Evolutionary conservation across 805 yeast genomes (phyloP), one percentile per base, ranked within the genome.

Genomic region (Metschnikowia kofuensis): DNA sequence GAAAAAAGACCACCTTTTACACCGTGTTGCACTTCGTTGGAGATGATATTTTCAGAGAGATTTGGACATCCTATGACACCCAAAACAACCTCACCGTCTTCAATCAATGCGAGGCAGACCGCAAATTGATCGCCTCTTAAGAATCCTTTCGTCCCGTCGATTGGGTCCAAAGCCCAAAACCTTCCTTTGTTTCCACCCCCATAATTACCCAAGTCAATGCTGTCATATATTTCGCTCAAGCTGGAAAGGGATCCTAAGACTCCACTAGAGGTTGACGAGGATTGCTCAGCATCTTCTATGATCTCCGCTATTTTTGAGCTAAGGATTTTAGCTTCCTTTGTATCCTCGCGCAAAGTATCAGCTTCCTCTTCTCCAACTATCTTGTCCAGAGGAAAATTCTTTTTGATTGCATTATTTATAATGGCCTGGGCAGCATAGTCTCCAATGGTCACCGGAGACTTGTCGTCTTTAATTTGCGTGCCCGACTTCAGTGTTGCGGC

Each of bases 11-110:
- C 91, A n/a, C 96, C 96, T 42, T 65, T 72, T 2, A 48, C 49
- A 7, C 66, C 80, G 57, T 52, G 66, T 51, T 53, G 68, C 47
- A 60, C 66, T 12, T 53, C 67, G 41, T 67, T 64, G 41, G 74
- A 64, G 14, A 65, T 52, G 27, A 81, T 67, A 38, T 72, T 76
- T 40, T 75, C 81, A 2, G 85, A 83, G 50, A 95, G 72, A 64
- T 94, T 94, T 31, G 99, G 99, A 67, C 98, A 92, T 0, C 98
- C 99, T 66, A 94, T 88, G 27, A 88, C 95, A 44, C 99, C 99
- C 42, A 94, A 76, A 52, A 85, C 83, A 1, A 89, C 96, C 43
- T 80, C 74, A 12, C 96, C 96, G 61, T 91, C 86, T 30, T 83
- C 95, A 41, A 94, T 84, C 56, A 94, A 71, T 0, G 96, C 97